A percentile compares a stretch with the other conserved stretches of the same genome.
These are phyloP conservation scores for Dissophora globulifera DNA, from an alignment of 192 early-diverging fungal genomes.

Conservation along the genomic window DNA sequence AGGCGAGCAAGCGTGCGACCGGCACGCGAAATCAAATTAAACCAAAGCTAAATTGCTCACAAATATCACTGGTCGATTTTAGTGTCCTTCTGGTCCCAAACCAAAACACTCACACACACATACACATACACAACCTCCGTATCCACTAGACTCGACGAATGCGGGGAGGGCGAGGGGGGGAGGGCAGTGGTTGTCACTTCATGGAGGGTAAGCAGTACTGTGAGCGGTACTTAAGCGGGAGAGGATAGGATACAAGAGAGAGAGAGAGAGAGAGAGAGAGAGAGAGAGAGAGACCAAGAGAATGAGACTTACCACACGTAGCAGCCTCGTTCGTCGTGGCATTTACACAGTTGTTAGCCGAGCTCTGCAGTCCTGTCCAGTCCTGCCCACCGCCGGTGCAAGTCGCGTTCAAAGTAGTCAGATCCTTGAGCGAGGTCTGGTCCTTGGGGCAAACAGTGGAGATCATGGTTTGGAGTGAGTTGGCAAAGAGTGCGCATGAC, in stretches of 20 bases:
- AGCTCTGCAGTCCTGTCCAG: not conserved
- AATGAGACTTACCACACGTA: conserved; percentile 33
- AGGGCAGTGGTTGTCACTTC: no score
- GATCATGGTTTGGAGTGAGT: not conserved
- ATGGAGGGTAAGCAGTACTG: no score
- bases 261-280: not conserved
- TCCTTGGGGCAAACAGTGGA: conserved; percentile 4
- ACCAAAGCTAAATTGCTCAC: conserved; percentile 27
- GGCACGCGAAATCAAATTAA: conserved; percentile 10
- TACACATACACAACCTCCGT: no score
- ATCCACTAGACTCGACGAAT: no score
- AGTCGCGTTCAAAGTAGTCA: not conserved
- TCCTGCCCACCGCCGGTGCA: not conserved
- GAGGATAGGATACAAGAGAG: not conserved
- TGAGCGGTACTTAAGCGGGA: no score
- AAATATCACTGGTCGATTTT: conserved; percentile 19
- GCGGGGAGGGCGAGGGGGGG: no score
- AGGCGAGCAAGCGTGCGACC: not conserved
- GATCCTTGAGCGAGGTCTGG: not conserved
- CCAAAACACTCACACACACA: no score
- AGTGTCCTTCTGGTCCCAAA: no score
- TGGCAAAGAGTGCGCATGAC: conserved; percentile 19
- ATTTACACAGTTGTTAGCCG: conserved; percentile 5
- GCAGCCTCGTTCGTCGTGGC: conserved; percentile 18
- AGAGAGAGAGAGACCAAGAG: conserved; percentile 4